phyloP scores from a whole-genome alignment of 441 rosid genomes.

The Erodium trifolium region DNA sequence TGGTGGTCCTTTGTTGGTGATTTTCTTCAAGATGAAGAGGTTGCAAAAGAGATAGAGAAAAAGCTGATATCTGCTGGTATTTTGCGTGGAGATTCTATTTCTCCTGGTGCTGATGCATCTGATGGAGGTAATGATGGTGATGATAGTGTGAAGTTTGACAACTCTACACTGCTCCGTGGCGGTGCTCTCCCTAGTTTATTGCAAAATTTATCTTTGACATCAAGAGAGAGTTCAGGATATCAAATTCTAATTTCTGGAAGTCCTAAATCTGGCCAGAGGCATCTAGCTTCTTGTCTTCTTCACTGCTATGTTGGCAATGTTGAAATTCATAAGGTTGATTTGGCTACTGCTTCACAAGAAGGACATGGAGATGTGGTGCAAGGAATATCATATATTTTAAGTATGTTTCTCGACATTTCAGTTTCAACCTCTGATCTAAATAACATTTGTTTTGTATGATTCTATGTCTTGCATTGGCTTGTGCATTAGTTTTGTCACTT shows the following conservation, averaged over 20 bases:
- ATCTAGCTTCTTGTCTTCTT: slow-evolving; percentile 87
- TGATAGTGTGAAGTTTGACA: slow-evolving; percentile 25
- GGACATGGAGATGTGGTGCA: slow-evolving; percentile 84
- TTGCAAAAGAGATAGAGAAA: slow-evolving; percentile 48
- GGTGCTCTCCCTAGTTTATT: slow-evolving; percentile 23
- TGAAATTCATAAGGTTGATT: slow-evolving; percentile 84
- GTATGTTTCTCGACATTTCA: slow-evolving; percentile 37
- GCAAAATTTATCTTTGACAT: slow-evolving; percentile 29
- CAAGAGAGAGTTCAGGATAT: slow-evolving; percentile 53
- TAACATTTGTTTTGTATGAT: background rate
- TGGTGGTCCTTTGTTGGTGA: slow-evolving; percentile 64
- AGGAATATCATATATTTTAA: slow-evolving; percentile 69
- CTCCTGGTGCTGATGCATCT: slow-evolving; percentile 32
- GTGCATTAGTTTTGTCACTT: background rate
- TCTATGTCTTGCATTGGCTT: background rate
- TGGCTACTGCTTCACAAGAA: slow-evolving; percentile 87
- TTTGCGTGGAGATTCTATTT: slow-evolving; percentile 42
- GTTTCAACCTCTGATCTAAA: slow-evolving; percentile 8
- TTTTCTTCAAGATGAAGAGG: slow-evolving; percentile 57
- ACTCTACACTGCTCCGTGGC: slow-evolving; percentile 20
- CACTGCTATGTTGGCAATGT: slow-evolving; percentile 72
- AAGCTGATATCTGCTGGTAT: slow-evolving; percentile 55
- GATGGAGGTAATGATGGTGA: slow-evolving; percentile 24
- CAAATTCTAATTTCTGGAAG: slow-evolving; percentile 72
- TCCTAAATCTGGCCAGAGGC: slow-evolving; percentile 82